Conservation (phyloP, 805 yeast genomes). For the Candida oleophila region DNA sequence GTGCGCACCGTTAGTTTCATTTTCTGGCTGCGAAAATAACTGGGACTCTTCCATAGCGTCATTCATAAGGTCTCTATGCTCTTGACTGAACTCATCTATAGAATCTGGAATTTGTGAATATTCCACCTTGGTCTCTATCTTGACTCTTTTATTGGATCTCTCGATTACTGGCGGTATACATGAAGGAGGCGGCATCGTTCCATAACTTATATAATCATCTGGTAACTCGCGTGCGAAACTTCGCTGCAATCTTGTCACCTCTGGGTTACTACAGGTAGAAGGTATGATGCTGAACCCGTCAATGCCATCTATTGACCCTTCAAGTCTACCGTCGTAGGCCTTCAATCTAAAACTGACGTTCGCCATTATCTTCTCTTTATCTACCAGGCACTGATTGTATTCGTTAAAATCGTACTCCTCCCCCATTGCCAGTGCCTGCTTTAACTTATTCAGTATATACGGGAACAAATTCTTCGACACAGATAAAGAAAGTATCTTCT, state of each 20-base stretch:
- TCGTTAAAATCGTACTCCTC: slow-evolving; percentile 10
- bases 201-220: neutral
- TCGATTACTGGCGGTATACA: neutral
- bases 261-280: neutral
- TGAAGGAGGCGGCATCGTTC: neutral
- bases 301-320: slow-evolving; percentile 6
- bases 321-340: slow-evolving; percentile 9
- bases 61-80: neutral
- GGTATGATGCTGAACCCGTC: neutral
- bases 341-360: slow-evolving; percentile 10
- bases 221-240: neutral
- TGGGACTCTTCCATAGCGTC: neutral
- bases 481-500: neutral
- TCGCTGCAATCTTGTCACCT: neutral
- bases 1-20: too few species aligned
- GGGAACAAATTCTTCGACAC: neutral
- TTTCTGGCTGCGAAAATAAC: neutral
- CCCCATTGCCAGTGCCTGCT: neutral
- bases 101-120: neutral
- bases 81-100: slow-evolving; percentile 1
- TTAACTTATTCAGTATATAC: neutral
- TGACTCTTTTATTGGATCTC: neutral
- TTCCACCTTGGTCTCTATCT: neutral
- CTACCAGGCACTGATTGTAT: slow-evolving; percentile 8
- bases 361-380: slow-evolving; percentile 10